Evolutionary conservation across 305 asterid species (phyloP).

Genomic region (Plantago coronopus): DNA sequence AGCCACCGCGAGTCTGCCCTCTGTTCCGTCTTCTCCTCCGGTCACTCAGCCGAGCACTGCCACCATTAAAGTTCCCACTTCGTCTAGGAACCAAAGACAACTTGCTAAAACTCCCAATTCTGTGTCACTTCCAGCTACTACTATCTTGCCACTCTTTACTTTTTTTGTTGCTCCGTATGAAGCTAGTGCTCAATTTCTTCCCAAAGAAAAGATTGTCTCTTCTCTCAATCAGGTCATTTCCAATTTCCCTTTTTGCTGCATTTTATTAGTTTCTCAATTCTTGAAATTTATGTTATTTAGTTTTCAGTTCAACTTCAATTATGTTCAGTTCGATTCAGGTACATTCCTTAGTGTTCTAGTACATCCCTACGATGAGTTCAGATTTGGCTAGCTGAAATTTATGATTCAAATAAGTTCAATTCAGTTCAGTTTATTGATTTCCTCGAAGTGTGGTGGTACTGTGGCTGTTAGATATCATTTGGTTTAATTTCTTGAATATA

Average conservation of each 20-base stretch:
- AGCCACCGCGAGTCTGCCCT: constrained; percentile 58
- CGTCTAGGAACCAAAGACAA: constrained; percentile 27
- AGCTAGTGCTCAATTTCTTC: constrained; percentile 61
- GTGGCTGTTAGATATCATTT: no score
- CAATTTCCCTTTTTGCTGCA: neutral
- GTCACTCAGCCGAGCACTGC: constrained; percentile 11
- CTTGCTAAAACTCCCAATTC: constrained; percentile 21
- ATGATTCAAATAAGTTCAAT: no score
- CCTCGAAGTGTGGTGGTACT: no score
- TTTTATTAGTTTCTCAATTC: neutral
- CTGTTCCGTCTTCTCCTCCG: constrained; percentile 34
- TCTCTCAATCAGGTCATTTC: constrained; percentile 68
- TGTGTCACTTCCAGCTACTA: constrained; percentile 42
- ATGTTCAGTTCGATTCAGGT: no score
- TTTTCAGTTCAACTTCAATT: no score
- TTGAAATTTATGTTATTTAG: no score
- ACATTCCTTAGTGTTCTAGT: no score
- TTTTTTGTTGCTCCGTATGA: constrained; percentile 53
- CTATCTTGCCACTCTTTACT: constrained; percentile 54
- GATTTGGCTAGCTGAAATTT: no score
- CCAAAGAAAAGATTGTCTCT: constrained; percentile 80
- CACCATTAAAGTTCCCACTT: constrained; percentile 21
- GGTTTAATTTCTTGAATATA: no score
- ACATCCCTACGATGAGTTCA: no score
- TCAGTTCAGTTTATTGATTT: no score